These are phyloP conservation scores for Tephrocybe sp. DNA, from an alignment of 768 basidiomycete genomes.

Conservation along the genomic window DNA sequence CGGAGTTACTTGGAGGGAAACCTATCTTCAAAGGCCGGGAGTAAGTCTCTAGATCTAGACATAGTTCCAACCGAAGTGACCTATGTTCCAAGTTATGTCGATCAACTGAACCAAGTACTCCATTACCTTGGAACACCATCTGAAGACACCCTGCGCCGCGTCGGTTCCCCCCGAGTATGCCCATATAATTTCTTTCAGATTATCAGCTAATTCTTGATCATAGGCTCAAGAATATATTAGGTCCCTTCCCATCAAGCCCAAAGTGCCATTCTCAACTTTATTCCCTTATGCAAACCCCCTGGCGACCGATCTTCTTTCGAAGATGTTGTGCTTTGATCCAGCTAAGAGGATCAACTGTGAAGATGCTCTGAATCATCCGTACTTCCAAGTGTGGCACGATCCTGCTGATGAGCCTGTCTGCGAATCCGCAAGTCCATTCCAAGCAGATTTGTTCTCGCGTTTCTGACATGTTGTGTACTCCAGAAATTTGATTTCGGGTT, in stretches of 20 bases:
- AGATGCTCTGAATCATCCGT: conserved; percentile 92
- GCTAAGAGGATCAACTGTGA: conserved; percentile 95
- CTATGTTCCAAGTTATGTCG: conserved; percentile 71
- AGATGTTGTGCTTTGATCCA: conserved; percentile 95
- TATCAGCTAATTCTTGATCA: conserved; percentile 5
- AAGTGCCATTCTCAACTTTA: conserved; percentile 86
- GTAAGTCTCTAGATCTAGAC: conserved; percentile 42
- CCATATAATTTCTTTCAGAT: background rate
- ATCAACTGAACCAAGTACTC: conserved; percentile 96
- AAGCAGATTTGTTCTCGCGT: background rate
- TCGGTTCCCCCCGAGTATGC: conserved; percentile 89
- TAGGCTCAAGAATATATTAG: conserved; percentile 98
- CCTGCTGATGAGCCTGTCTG: conserved; percentile 91
- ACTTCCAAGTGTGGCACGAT: conserved; percentile 96
- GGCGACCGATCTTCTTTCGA: conserved; percentile 88
- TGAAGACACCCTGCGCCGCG: conserved; percentile 93
- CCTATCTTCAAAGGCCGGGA: conserved; percentile 98
- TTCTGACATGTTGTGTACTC: background rate
- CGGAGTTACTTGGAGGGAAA: conserved; percentile 89
- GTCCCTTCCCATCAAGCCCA: conserved; percentile 94
- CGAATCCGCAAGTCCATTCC: conserved; percentile 51
- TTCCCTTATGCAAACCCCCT: conserved; percentile 94
- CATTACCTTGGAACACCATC: conserved; percentile 98
- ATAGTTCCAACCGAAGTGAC: conserved; percentile 2
- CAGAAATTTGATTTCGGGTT: conserved; percentile 96